phyloP scores from a whole-genome alignment of 441 rosid genomes.

The Lepidium campestre region DNA sequence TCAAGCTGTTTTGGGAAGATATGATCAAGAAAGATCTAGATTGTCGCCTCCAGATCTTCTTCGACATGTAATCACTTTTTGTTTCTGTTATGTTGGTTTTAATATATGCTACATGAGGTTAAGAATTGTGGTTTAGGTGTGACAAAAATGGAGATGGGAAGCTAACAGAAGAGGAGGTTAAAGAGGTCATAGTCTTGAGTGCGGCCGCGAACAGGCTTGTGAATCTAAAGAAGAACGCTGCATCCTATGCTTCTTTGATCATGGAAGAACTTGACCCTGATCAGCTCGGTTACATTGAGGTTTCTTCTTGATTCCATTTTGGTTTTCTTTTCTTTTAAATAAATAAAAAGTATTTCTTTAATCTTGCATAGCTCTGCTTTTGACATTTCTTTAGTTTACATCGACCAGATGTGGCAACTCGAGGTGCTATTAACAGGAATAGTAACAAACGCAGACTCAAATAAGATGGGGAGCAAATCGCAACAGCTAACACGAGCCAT shows the following conservation, averaged over 20 bases:
- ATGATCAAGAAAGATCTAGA: slow-evolving; percentile 73
- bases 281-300: slow-evolving; percentile 82
- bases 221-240: slow-evolving; percentile 65
- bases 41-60: slow-evolving; percentile 80
- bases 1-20: slow-evolving; percentile 78
- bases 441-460: slow-evolving; percentile 38
- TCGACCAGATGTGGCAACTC: slow-evolving; percentile 81
- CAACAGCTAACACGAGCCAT: slow-evolving; percentile 52
- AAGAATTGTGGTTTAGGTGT: slow-evolving; percentile 45
- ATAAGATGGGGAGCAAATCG: slow-evolving; percentile 22
- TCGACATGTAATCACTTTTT: slow-evolving; percentile 60
- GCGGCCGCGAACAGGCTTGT: slow-evolving; percentile 85
- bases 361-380: neutral
- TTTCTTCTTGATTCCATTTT: neutral
- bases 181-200: slow-evolving; percentile 67
- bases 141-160: slow-evolving; percentile 70
- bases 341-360: neutral
- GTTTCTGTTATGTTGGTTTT: neutral
- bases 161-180: slow-evolving; percentile 61
- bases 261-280: slow-evolving; percentile 99
- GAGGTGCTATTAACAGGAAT: slow-evolving; percentile 69
- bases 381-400: slow-evolving; percentile 3
- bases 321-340: no score
- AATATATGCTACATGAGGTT: neutral
- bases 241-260: slow-evolving; percentile 65